Conservation (phyloP, 2,329 filamentous ascomycete species). For the Akanthomyces lecanii region DNA sequence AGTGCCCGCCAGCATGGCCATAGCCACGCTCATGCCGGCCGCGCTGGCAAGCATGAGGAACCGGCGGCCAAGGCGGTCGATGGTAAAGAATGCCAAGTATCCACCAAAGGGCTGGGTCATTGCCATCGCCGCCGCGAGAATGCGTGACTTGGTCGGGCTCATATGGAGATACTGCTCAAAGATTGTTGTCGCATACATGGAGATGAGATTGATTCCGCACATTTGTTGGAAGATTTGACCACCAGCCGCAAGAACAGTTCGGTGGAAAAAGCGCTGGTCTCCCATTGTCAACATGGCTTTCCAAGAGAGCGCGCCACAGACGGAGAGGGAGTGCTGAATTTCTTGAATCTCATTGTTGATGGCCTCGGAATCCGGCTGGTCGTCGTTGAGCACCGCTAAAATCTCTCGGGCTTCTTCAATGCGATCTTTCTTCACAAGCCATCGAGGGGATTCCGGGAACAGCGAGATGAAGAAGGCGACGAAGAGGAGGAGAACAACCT, state of each 20-base stretch:
- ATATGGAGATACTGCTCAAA: constrained; percentile 27
- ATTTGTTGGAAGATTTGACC: constrained; percentile 25
- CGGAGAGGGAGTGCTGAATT: constrained; percentile 18
- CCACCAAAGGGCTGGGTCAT: constrained; percentile 32
- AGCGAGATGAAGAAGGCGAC: constrained; percentile 37
- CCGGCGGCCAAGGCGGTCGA: constrained; percentile 28
- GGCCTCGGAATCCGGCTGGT: constrained; percentile 4
- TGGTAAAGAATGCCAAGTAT: constrained; percentile 27
- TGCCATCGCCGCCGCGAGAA: constrained; percentile 25
- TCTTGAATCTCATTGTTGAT: constrained; percentile 17
- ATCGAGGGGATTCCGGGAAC: constrained; percentile 35
- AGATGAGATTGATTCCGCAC: constrained; percentile 27
- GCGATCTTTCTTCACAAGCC: constrained; percentile 33
- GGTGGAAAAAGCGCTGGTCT: constrained; percentile 18
- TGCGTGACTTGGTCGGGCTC: constrained; percentile 22
- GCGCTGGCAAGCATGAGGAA: constrained; percentile 16
- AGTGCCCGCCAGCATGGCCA: constrained; percentile 16
- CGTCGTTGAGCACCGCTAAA: constrained; percentile 31
- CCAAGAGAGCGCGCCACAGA: constrained; percentile 20
- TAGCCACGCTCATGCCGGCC: constrained; percentile 12
- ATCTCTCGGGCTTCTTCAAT: constrained; percentile 45
- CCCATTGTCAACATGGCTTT: constrained; percentile 19
- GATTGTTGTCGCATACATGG: constrained; percentile 29
- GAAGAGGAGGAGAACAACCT: constrained; percentile 44
- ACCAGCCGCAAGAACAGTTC: constrained; percentile 16